A percentile compares a stretch with the other conserved stretches of the same genome.
These are phyloP conservation scores for Diplotaxis tenuifolia DNA, from an alignment of 345 rosid species.

Conservation along the genomic window DNA sequence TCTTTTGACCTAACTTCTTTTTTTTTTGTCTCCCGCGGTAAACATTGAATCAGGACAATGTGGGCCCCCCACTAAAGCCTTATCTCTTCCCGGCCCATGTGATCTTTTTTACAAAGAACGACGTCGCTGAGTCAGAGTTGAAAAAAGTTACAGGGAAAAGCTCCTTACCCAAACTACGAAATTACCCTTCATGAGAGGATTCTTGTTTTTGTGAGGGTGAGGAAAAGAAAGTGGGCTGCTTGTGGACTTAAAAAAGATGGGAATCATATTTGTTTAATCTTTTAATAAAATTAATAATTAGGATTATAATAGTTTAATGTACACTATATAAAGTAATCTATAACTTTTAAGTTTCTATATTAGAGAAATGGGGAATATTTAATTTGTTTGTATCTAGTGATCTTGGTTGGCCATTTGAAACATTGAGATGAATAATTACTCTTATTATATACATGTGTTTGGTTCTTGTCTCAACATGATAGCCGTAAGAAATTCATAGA, in stretches of 20 bases:
- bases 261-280: conserved; percentile 23
- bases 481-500: conserved; percentile 13
- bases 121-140: conserved; percentile 40
- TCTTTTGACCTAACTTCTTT: conserved; percentile 35
- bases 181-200: conserved; percentile 8
- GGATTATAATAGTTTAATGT: conserved; percentile 20
- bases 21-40: conserved; percentile 9
- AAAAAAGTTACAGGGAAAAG: conserved; percentile 28
- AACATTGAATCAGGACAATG: not conserved
- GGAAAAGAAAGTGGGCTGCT: conserved; percentile 18
- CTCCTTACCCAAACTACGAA: not conserved
- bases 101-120: conserved; percentile 20
- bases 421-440: conserved; percentile 21
- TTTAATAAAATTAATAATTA: conserved; percentile 2
- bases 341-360: not conserved
- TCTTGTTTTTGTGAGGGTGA: conserved; percentile 17
- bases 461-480: not conserved
- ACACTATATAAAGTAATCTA: conserved; percentile 23
- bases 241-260: conserved; percentile 10
- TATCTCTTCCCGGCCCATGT: conserved; percentile 27
- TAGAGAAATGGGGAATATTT: conserved; percentile 18
- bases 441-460: not conserved
- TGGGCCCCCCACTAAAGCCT: conserved; percentile 22
- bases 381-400: conserved; percentile 29
- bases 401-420: conserved; percentile 15